Conservation (phyloP, 176 grass and related monocot genomes). For the Tuctoria greenei region DNA sequence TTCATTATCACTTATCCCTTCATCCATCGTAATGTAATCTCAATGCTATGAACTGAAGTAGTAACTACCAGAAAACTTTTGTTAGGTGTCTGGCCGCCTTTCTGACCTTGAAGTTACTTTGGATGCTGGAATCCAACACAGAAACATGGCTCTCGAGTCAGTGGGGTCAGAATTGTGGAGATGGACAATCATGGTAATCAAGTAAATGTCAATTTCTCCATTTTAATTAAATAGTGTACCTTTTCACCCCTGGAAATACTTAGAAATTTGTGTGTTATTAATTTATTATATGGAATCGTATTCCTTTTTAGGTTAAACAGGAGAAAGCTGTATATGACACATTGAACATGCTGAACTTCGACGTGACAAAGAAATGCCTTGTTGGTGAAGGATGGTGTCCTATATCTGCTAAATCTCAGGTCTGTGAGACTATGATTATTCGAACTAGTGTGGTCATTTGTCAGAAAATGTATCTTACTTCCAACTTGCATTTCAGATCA, state of each 20-base stretch:
- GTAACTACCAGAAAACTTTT: slow-evolving; percentile 19
- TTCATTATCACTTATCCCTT: slow-evolving; percentile 9
- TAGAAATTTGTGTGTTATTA: not conserved
- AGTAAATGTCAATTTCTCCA: slow-evolving; percentile 29
- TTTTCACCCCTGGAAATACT: not conserved
- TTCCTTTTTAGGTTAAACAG: slow-evolving; percentile 76
- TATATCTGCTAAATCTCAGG: slow-evolving; percentile 94
- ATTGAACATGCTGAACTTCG: slow-evolving; percentile 96
- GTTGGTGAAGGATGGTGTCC: slow-evolving; percentile 99
- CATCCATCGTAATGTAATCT: slow-evolving; percentile 10
- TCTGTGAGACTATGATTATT: slow-evolving; percentile 43
- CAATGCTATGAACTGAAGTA: not conserved
- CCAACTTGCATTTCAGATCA: slow-evolving; percentile 61
- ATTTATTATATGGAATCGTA: not conserved
- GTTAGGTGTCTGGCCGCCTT: slow-evolving; percentile 75
- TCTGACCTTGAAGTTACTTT: slow-evolving; percentile 90
- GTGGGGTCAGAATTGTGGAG: slow-evolving; percentile 86
- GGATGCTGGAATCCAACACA: slow-evolving; percentile 93
- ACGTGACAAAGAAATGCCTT: slow-evolving; percentile 99
- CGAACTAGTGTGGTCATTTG: slow-evolving; percentile 9
- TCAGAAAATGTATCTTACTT: slow-evolving; percentile 31
- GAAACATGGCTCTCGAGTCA: slow-evolving; percentile 92
- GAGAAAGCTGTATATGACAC: slow-evolving; percentile 99
- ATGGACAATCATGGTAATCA: slow-evolving; percentile 95
- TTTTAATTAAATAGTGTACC: not conserved